Conservation (phyloP, 371 early-diverging fungal genomes). For the Umbelopsis sp. region DNA sequence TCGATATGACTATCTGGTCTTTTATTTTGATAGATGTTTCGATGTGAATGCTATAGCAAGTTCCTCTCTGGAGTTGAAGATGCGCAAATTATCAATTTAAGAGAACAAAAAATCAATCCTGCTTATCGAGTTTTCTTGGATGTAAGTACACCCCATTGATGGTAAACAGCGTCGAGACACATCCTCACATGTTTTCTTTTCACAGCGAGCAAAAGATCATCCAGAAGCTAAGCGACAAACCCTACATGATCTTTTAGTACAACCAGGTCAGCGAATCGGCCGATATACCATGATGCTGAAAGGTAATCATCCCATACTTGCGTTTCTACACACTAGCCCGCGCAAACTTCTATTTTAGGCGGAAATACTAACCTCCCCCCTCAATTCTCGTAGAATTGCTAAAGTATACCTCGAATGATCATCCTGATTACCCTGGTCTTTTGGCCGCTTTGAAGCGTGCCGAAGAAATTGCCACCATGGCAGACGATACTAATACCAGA, state of each 20-base stretch:
- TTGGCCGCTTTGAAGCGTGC: conserved; percentile 13
- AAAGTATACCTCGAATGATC: conserved; percentile 14
- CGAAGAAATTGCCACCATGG: conserved; percentile 23
- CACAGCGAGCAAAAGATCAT: conserved; percentile 31
- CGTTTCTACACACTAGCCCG: too few relatives aligned
- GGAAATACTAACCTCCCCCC: not conserved
- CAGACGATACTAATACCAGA: conserved; percentile 18
- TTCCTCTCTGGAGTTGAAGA: conserved; percentile 40
- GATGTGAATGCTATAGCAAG: conserved; percentile 52
- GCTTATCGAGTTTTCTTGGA: conserved; percentile 36
- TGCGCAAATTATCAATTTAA: conserved; percentile 40
- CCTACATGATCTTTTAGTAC: conserved; percentile 42
- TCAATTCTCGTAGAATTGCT: conserved; percentile 1
- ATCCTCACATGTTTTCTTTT: not conserved
- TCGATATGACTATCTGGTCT: not conserved
- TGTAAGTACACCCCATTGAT: not conserved
- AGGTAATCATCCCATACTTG: conserved; percentile 24
- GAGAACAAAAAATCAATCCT: conserved; percentile 39
- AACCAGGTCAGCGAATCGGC: conserved; percentile 51
- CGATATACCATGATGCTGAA: conserved; percentile 52
- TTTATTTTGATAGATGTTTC: conserved; percentile 27
- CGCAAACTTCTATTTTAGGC: not conserved
- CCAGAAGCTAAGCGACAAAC: conserved; percentile 36
- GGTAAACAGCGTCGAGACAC: too few relatives aligned
- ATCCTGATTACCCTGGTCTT: conserved; percentile 21